Base-by-base conservation (phyloP, 441 rosid species). In the Omphalea diandra region DNA sequence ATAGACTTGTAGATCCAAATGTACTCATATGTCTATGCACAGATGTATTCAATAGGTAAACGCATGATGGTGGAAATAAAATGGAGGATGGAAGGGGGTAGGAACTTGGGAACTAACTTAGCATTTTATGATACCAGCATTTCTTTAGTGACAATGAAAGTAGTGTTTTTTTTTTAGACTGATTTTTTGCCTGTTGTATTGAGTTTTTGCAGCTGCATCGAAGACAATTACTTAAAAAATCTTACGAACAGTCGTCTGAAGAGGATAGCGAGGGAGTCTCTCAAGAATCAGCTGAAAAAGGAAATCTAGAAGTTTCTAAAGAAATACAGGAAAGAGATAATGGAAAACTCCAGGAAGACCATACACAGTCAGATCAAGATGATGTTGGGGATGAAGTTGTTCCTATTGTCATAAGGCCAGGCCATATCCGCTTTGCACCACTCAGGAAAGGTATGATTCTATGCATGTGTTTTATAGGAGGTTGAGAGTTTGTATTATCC, bases 361-460 rank as follows among this genome's bases (percentile, higher is more conserved):
- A 58, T 44, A 60, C 75, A 64, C 74, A 53, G 70, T 57, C 75
- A 71, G 80, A 69, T 75, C 77, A 72, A 32, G 78, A 79, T 77
- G 84, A 79, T 64, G 74, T 29, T 0, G 83, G 79, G 72, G 91
- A 83, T 74, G 86, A 76, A 4, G 67, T 84, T 63, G 84, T 93
- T 82, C 97, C 95, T 20, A 68, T 91, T 65, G 88, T 84, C 68
- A 83, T 93, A 71, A 85, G 88, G 84, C 97, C 99, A 43, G 98
- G 98, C 65, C 97, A 95, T 77, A 91, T 95, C 78, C 92, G 96
- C 69, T 95, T 93, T 81, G 82, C 83, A 74, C 87, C 93, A 29
- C 76, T 84, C 9, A 79, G 84, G 68, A 73, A 82, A 86, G 94
- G 96, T 84, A 54, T 69, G 60, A 35, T 52, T 47, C 41, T 71